Base-by-base conservation (phyloP, 176 grass and related monocot genomes). In the Carex myosuroides region DNA sequence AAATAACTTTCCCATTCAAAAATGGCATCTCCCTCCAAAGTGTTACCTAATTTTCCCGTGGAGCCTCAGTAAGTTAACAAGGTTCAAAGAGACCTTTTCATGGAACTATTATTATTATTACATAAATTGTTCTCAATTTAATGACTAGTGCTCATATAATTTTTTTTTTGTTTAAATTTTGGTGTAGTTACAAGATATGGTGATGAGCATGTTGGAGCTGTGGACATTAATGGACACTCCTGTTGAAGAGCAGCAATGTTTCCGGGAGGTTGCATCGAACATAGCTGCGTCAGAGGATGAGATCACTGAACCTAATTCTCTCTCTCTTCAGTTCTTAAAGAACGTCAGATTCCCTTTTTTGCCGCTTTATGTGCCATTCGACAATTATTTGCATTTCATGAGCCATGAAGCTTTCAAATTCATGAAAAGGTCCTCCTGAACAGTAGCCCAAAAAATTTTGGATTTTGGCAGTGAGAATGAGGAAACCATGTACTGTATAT, bases 211-310 rank as follows among this genome's bases (percentile, higher is more conserved):
- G 92, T 88, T 98, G 59, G 91, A 98, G 85, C 79, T 98, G 22
- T 98, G 96, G 96, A 84, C 89, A 64, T 85, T 98, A 69, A 92
- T 98, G 96, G 96, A 98, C 85, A 95, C 89, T 85, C 96, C 96
- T 60, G 62, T 85, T 24, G 96, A 98, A 85, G 96, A 98, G 90
- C 96, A 98, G 82, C 81, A 60, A 37, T 85, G 76, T 57, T 98
- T 98, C 78, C 93, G 86, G 81, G 87, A 88, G 73, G 93, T 98
- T 8, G 90, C 89, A 7, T 98, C 92, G 64, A 98, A 98, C 79
- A 91, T 98, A 77, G 96, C 96, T 21, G 93, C 96, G 11, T 95
- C 92, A 12, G 93, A 98, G 74, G 86, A 95, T 70, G 93, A 98
- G 88, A 93, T 98, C 79, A 92, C 83, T 9, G 88, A 85, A 59